Evolutionary conservation across 352 stramenopile species (phyloP), one percentile per base, ranked within the genome.

Genomic region (Globisporangium camurandrum): DNA sequence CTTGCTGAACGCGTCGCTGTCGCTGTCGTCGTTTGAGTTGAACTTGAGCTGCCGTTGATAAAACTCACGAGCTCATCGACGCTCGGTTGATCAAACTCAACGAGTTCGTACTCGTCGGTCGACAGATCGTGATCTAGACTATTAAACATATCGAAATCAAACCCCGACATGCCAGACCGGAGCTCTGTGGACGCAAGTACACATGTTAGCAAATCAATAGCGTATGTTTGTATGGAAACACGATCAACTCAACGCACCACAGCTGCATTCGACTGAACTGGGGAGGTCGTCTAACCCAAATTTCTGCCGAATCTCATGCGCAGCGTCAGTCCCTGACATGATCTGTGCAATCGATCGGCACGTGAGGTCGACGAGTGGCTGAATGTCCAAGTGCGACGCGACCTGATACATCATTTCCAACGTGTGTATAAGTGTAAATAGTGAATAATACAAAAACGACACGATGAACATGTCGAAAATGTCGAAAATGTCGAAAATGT

Each of bases 81-180:
- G 36, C 79, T 90, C 6, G 79, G 79, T 53, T 90, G 79, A 39
- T 90, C 79, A 51, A 88, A 84, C 59, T 90, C 76, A 46, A 89
- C 78, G 10, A 88, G 51, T 46, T 88, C 74, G 46, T 87, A 88
- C 45, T 90, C 76, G 22, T 87, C 75, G 0, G 75, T 88, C 16
- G 74, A 85, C 3, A 88, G 55, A 48, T 90, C 79, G 47, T 88
- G 77, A 46, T 88, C 79, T 17, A 89, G 57, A 19, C 71, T 70
- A 43, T 86, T 84, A 40, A 89, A 86, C 71, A 89, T 73, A 45
- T 84, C 75, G 39, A 89, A 87, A 46, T 89, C 78, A 17, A 89
- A 84, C 3, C 73, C 78, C 7, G 73, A 54, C 63, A 86, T 84
- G 16, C 74, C 75, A 19, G 54, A 72, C 1, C 71, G 69, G 20